Evolutionary conservation across 805 yeast genomes (phyloP).

Genomic region (Starmerella khaoyaiensis): DNA sequence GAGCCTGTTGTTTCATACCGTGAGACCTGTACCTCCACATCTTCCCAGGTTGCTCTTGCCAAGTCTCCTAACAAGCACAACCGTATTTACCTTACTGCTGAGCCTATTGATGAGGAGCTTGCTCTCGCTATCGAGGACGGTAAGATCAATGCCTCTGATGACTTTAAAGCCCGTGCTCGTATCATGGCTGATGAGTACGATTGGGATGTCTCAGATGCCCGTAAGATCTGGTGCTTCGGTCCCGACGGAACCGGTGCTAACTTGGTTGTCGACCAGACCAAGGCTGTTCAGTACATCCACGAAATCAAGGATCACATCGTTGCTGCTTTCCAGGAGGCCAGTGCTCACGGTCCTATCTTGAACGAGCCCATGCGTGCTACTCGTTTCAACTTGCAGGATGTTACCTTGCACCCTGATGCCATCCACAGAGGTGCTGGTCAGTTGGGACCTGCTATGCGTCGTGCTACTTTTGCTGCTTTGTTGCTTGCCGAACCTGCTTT

Average conservation of each 20-base stretch:
- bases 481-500: constrained; percentile 97
- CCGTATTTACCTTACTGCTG: constrained; percentile 97
- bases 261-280: constrained; percentile 97
- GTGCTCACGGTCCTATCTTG: constrained; percentile 97
- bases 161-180: constrained; percentile 98
- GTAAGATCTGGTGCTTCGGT: constrained; percentile 99
- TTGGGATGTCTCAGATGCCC: constrained; percentile 99
- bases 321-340: constrained; percentile 99
- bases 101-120: constrained; percentile 90
- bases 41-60: constrained; percentile 91
- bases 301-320: constrained; percentile 99
- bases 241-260: constrained; percentile 99
- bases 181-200: constrained; percentile 96
- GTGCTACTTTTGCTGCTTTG: constrained; percentile 97
- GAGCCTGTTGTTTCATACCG: constrained; percentile 98
- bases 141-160: constrained; percentile 87
- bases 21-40: constrained; percentile 91
- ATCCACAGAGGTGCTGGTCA: constrained; percentile 99
- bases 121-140: constrained; percentile 86
- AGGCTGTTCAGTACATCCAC: constrained; percentile 97
- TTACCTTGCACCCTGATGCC: constrained; percentile 98
- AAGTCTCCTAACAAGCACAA: constrained; percentile 99
- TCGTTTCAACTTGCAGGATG: constrained; percentile 97
- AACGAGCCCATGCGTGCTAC: constrained; percentile 94
- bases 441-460: constrained; percentile 99